Percentiles rank a stretch among this genome's conserved stretches.
Evolutionary conservation across 140 eudicot species (phyloP).

Genomic region (Senecio squalidus): DNA sequence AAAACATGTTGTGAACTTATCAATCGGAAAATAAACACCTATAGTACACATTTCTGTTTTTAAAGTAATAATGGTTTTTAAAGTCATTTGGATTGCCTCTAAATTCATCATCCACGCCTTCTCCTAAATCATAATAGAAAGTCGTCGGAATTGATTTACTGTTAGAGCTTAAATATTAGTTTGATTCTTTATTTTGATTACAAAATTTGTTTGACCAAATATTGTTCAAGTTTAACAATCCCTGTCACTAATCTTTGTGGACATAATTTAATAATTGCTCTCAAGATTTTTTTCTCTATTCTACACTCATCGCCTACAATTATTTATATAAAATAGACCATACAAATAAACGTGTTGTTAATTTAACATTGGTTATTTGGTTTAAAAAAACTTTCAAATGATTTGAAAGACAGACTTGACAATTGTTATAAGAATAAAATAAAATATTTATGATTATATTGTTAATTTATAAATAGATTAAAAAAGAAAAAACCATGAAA

Average conservation of each 20-base stretch:
- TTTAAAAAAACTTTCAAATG: not conserved
- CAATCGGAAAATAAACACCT: too few species aligned
- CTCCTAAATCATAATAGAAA: too few species aligned
- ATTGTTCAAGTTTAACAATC: slow-evolving; percentile 9
- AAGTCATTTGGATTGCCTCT: too few species aligned
- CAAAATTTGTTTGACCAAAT: slow-evolving; percentile 1
- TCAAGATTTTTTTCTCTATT: not conserved
- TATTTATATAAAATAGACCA: not conserved
- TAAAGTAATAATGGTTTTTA: too few species aligned
- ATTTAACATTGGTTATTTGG: not conserved
- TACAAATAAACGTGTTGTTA: not conserved
- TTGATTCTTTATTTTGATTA: not conserved
- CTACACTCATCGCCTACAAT: not conserved
- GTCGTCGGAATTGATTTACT: too few species aligned
- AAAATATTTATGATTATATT: too few species aligned
- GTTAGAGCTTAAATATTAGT: not conserved
- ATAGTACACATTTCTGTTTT: too few species aligned
- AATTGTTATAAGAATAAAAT: too few species aligned
- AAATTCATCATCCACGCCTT: too few species aligned
- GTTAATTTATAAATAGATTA: too few species aligned
- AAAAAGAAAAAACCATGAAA: too few species aligned
- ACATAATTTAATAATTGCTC: not conserved
- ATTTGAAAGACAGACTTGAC: not conserved
- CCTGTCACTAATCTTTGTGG: slow-evolving; percentile 7
- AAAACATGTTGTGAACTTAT: too few species aligned